phyloP scores from a whole-genome alignment of 139 green algal genomes.

The Chlorella sp. region DNA sequence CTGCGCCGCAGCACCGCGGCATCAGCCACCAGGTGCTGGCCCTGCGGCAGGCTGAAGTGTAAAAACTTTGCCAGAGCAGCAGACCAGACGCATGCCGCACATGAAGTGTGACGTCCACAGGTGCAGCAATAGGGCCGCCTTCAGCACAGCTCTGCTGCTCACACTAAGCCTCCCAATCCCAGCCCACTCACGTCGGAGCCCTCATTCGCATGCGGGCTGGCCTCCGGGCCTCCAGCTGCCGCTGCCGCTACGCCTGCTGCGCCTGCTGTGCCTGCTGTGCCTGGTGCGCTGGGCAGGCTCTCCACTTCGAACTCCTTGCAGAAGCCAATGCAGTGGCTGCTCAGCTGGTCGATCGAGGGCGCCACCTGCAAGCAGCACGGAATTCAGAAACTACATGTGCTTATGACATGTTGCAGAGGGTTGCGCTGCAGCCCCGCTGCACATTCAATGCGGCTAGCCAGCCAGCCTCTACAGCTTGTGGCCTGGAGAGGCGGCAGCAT shows the following conservation, averaged over 20 bases:
- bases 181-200: neutral
- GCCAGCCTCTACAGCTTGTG: neutral
- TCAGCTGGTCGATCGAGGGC: slow-evolving; percentile 62
- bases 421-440: too few relatives aligned
- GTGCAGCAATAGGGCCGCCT: too few relatives aligned
- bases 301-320: slow-evolving; percentile 76
- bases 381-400: too few relatives aligned
- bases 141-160: too few relatives aligned
- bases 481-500: neutral
- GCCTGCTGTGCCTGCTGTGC: neutral
- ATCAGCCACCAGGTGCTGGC: slow-evolving; percentile 23
- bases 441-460: neutral
- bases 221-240: slow-evolving; percentile 1
- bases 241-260: neutral
- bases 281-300: slow-evolving; percentile 16
- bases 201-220: neutral
- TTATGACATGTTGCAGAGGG: too few relatives aligned
- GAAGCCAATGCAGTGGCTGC: slow-evolving; percentile 51
- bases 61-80: too few relatives aligned
- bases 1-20: neutral
- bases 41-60: slow-evolving; percentile 28
- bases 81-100: too few relatives aligned
- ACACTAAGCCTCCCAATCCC: too few relatives aligned
- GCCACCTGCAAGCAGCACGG: slow-evolving; percentile 46
- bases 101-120: too few relatives aligned